Base-by-base conservation (phyloP, 2,329 filamentous ascomycete species). In the Triangularia setosa region DNA sequence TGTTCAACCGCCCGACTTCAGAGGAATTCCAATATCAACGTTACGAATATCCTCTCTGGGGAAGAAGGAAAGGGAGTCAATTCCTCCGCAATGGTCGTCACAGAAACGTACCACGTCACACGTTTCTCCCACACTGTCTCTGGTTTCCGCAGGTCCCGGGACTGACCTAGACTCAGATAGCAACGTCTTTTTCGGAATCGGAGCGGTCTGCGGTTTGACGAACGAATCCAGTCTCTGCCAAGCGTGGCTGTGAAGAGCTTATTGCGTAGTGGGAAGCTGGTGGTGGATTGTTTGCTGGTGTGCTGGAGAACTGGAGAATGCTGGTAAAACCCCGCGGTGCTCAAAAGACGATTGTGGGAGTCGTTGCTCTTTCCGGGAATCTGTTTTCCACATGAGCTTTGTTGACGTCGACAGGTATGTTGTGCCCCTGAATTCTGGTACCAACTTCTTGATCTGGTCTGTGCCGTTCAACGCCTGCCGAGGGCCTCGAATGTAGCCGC, bases 191-290 rank as follows among this genome's bases (percentile, higher is more conserved):
- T 28, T 55, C 25, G 52, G 52, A 28, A 27, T 28, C 52, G 25
- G 52, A 60, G 58, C 28, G 55, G 58, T 40, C 40, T 48, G 53
- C 27, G 18, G 60, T 56, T 48, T 48, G 40, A 35, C 40, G 40
- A 48, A 48, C 40, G 40, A 48, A 48, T 48, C n/a, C n/a, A 62
- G 58, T 24, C 21, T 11, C 58, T 58, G 65, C 65, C 65, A 66
- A 66, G 65, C n/a, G 65, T 64, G 62, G 65, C 62, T 59, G 64
- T 65, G 64, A 54, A 55, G 52, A 55, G 52, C 18, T 24, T 55
- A 55, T 55, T 25, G 21, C 52, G 40, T 28, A 55, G 25, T 27
- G 52, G 25, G 52, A 55, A 55, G 18, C 11, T 7, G 14, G 52
- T 27, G 11, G 52, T 55, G 23, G 52, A 28, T 55, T 24, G 18